A percentile compares a stretch with the other conserved stretches of the same genome.
phyloP scores from a whole-genome alignment of 371 early-diverging fungal genomes.

The Syncephalastrum racemosum region DNA sequence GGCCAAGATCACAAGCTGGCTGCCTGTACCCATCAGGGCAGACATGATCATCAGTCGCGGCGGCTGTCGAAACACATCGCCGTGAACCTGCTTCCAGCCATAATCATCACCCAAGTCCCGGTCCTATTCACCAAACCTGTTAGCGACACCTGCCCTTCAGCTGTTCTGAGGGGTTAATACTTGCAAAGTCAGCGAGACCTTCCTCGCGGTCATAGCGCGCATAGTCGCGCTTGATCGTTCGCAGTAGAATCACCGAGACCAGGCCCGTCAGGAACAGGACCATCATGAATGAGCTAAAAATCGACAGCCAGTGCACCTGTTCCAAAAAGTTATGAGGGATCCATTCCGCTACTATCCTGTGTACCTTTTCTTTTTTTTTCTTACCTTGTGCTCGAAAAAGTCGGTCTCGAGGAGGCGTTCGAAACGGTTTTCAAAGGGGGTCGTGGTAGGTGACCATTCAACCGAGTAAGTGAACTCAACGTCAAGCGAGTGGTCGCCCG shows the following conservation, averaged over 20 bases:
- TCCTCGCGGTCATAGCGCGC: constrained; percentile 82
- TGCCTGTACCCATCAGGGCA: constrained; percentile 73
- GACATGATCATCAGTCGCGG: constrained; percentile 66
- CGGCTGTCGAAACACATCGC: constrained; percentile 86
- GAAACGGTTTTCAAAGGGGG: constrained; percentile 66
- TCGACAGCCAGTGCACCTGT: constrained; percentile 86
- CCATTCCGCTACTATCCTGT: neutral
- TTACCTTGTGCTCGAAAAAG: constrained; percentile 80
- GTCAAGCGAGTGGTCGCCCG: constrained; percentile 14
- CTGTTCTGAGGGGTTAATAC: too few relatives aligned
- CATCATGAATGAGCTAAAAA: constrained; percentile 85
- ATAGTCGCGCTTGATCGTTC: constrained; percentile 78
- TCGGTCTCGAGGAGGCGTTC: constrained; percentile 69
- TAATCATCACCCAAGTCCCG: constrained; percentile 84
- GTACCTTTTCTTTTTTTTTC: neutral
- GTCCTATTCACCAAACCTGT: constrained; percentile 55
- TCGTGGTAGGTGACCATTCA: constrained; percentile 56
- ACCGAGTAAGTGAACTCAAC: constrained; percentile 78
- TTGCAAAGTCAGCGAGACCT: constrained; percentile 70
- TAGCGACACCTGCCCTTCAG: constrained; percentile 1
- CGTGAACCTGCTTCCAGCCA: constrained; percentile 91
- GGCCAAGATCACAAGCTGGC: constrained; percentile 64
- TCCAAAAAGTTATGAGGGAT: neutral
- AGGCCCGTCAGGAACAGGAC: constrained; percentile 78
- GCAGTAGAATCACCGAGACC: constrained; percentile 69